These are phyloP conservation scores for Blastobotrys peoriensis DNA, from an alignment of 805 yeast genomes.

Conservation along the genomic window DNA sequence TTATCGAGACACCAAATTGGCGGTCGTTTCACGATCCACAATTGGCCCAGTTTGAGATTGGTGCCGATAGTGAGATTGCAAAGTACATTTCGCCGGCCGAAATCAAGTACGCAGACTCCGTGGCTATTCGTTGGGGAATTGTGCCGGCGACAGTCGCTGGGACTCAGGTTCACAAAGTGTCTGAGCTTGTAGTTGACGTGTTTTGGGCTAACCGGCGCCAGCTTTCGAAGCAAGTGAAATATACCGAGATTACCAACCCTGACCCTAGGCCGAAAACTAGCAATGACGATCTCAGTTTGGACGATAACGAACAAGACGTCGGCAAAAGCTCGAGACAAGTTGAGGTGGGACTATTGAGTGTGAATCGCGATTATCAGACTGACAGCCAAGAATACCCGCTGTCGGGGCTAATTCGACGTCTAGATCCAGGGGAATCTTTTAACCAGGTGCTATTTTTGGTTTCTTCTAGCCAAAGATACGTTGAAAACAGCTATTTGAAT, in stretches of 20 bases:
- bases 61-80: neutral
- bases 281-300: neutral
- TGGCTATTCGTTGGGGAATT: constrained; percentile 16
- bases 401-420: constrained; percentile 16
- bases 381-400: constrained; percentile 15
- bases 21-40: constrained; percentile 10
- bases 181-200: constrained; percentile 22
- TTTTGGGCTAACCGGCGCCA: constrained; percentile 12
- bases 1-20: constrained; percentile 18
- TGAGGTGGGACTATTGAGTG: constrained; percentile 19
- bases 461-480: neutral
- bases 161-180: constrained; percentile 6
- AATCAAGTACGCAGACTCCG: constrained; percentile 11
- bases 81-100: constrained; percentile 5
- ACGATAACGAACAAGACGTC: too few relatives aligned
- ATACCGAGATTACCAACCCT: neutral
- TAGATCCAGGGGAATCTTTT: constrained; percentile 8
- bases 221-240: neutral
- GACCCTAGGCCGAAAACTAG: neutral
- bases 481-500: constrained; percentile 3
- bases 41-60: neutral
- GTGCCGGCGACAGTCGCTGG: constrained; percentile 13
- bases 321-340: constrained; percentile 11
- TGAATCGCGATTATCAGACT: constrained; percentile 5
- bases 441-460: constrained; percentile 13